Evolutionary conservation across 1,284 basidiomycete species (phyloP), one percentile per base, ranked within the genome.

Genomic region (Cutaneotrichosporon sp.): DNA sequence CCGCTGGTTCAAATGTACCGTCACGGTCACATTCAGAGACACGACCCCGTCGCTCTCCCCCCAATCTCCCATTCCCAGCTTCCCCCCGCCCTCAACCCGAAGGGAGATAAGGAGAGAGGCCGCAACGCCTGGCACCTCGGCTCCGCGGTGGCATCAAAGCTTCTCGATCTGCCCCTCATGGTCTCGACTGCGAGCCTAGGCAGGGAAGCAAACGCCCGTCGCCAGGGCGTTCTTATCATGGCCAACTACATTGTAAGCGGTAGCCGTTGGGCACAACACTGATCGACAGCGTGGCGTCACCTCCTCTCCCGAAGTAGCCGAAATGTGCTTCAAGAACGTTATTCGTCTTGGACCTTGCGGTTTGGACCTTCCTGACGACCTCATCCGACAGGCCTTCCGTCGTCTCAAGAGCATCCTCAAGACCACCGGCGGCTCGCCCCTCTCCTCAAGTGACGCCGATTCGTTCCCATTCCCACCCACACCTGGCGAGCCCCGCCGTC

Each of bases 21-120:
- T 2, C 70, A 77, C 29, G 76, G 74, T 1, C 75, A 77, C 36
- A 77, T 78, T 13, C 76, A 78, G 63, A 51, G 65, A 2, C 67
- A 67, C 11, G 76, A 78, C 56, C 75, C 75, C 3, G 71, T 73
- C 13, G 66, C 67, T 0, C 67, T 78, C 2, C 76, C 76, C 1
- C 73, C 76, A 0, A 69, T 78, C 14, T 36, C 68, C 1, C 55
- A 70, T 1, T 58, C 68, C 2, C 67, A 75, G 33, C 67, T 78
- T 0, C 76, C 76, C 0, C 16, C 38, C 0, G 55, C 60, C 3
- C 65, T 78, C 2, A 59, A 59, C 18, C 72, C 73, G 2, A 64
- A 67, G 18, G 74, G 72, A 3, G 76, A 78, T 50, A 47, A 65
- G 29, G 63, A 76, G 47, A 78, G 77, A 60, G 56, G 75, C 1